Conservation (phyloP, 139 green algal genomes). For the Marvania coccoides region DNA sequence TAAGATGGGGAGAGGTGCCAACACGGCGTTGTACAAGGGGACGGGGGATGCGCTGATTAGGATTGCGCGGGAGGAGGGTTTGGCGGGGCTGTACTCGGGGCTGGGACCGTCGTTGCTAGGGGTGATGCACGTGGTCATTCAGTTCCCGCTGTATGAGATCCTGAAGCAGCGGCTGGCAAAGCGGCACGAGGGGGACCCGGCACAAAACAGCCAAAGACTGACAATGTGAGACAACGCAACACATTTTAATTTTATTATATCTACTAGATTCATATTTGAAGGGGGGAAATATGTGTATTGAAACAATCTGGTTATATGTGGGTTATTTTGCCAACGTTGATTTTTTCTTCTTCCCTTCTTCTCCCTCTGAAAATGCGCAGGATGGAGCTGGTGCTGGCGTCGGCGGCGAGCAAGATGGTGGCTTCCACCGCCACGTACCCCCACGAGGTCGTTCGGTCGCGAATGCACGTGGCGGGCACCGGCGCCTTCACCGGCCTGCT, state of each 20-base stretch:
- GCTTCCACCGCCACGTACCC: constrained; percentile 94
- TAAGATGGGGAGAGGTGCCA: constrained; percentile 9
- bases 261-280: background rate
- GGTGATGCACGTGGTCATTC: constrained; percentile 88
- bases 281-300: background rate
- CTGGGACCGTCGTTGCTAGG: constrained; percentile 82
- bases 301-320: background rate
- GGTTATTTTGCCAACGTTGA: background rate
- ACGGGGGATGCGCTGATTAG: constrained; percentile 65
- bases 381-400: constrained; percentile 72
- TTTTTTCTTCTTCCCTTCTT: background rate
- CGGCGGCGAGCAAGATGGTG: constrained; percentile 86
- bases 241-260: background rate
- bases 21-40: constrained; percentile 47
- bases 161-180: constrained; percentile 57
- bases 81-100: constrained; percentile 83
- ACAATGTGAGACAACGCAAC: background rate
- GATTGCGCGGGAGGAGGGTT: constrained; percentile 82
- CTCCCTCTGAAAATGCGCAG: constrained; percentile 15
- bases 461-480: constrained; percentile 82
- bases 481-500: constrained; percentile 60
- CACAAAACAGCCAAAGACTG: constrained; percentile 4
- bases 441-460: constrained; percentile 90
- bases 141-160: constrained; percentile 94
- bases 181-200: background rate